Evolutionary conservation across 164 flowering plant species (phyloP).

Genomic region (Cinnamomum micranthum): DNA sequence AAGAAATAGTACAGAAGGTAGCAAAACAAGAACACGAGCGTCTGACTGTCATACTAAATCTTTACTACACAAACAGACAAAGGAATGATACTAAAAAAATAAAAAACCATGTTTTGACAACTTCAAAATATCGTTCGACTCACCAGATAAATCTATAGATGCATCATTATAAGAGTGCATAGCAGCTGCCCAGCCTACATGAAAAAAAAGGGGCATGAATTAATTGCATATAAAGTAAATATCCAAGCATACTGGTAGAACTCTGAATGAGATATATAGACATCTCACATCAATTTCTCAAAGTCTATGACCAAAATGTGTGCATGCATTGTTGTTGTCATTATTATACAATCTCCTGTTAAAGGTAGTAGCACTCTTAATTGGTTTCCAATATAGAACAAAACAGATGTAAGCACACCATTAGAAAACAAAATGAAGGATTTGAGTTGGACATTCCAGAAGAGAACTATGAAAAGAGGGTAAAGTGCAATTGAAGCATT

Average conservation of each 20-base stretch:
- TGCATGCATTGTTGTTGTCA: background rate
- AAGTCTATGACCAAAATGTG: background rate
- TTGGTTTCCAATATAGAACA: too few species aligned
- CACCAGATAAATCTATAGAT: constrained; percentile 57
- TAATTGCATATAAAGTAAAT: background rate
- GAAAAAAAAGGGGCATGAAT: background rate
- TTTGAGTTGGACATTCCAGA: too few species aligned
- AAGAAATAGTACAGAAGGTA: too few species aligned
- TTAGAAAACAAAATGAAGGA: too few species aligned
- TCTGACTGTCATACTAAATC: background rate
- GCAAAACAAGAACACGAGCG: background rate
- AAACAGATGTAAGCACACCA: too few species aligned
- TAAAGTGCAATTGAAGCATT: too few species aligned
- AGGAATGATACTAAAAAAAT: background rate
- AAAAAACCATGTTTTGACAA: background rate
- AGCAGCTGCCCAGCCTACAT: constrained; percentile 64
- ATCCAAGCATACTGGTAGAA: background rate
- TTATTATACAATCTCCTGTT: too few species aligned
- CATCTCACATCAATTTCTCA: background rate
- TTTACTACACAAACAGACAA: background rate
- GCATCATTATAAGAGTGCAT: constrained; percentile 44
- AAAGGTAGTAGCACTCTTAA: too few species aligned
- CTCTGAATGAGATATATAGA: background rate
- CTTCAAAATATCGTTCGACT: constrained; percentile 4
- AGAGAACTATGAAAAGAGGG: too few species aligned